Evolutionary conservation across 139 green algal species (phyloP), one percentile per base, ranked within the genome.

Genomic region (Eudorina sp.): DNA sequence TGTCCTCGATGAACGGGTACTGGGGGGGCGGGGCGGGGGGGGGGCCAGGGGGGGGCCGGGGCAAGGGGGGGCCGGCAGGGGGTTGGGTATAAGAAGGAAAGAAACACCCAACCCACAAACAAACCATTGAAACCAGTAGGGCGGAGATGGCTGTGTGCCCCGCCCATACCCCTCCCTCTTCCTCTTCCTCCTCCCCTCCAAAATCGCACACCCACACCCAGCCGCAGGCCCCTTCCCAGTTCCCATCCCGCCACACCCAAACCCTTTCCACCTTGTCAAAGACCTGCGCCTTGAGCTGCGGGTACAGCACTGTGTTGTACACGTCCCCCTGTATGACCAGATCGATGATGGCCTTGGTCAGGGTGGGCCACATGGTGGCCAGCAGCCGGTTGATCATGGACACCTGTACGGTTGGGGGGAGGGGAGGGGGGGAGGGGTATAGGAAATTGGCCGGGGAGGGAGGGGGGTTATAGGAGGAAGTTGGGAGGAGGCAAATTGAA

Each of bases 381-480:
- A 94, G 72, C 3, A 94, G 80, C 18, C 88, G 82, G 79, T 95
- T 96, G 55, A 95, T 90, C 92, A 93, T 95, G 34, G 89, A 43
- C 69, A 94, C 89, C 89, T 94, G 88, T 1, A 66, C 27, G n/a
- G n/a, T n/a, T n/a, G 25, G 45, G 27, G 25, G 73, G 43, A 27
- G 45, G 45, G 25, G 55, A 55, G 55, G 55, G 73, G 6, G 16
- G 45, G 73, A 62, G 73, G 43, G 75, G 48, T n/a, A 25, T 25
- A n/a, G n/a, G n/a, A n/a, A n/a, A n/a, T n/a, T n/a, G n/a, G n/a
- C n/a, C n/a, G n/a, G n/a, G n/a, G n/a, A 27, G 25, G 73, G 43
- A 27, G 45, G 45, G 25, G 55, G 68, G 43, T 25, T 45, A 36
- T 21, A 25, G 73, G 25, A 36, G 43, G 74, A 64, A 9, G 46